Base-by-base conservation (phyloP, 805 yeast species). In the Tetrapisispora pingtungensis region DNA sequence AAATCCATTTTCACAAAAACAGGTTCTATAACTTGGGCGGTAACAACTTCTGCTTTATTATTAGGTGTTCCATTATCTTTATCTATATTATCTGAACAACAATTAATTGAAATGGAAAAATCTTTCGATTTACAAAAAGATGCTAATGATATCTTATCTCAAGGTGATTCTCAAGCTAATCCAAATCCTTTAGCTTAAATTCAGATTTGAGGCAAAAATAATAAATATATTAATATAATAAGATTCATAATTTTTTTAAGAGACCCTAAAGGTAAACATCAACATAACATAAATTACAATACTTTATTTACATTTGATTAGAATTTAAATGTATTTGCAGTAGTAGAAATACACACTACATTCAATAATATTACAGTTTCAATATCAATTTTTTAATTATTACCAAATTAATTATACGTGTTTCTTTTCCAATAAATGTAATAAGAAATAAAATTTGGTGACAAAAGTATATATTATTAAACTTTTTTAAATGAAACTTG, bases 51-150 rank as follows among this genome's bases (percentile, higher is more conserved):
- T 35, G 80, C 85, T 35, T 70, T 93, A 56, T 75, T 93, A 50
- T 71, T 93, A 56, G 97, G 96, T 63, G 95, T 88, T 39, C 99
- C 99, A 51, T 74, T 86, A 56, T 81, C 96, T 8, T 72, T 93
- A 57, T 82, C 96, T 43, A 84, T 93, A 56, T 73, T 93, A 57
- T 80, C 88, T 48, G 97, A 90, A 71, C 94, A 88, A 63, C 97
- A 90, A 71, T 76, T 89, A 64, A 79, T 81, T 62, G 97, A 89
- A 70, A 76, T 86, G 81, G 97, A 89, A 72, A 87, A 84, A 71
- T 93, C 88, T 62, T 80, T 87, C 74, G 78, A 82, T 46, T 69
- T 83, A 59, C 90, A 83, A 65, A 83, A 81, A 64, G 81, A 82
- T 49, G 82, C 88, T 22, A 81, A 77, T 58, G 88, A 80, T 47